Base-by-base conservation (phyloP, 768 basidiomycete genomes). In the Pleurotus pulmonarius region DNA sequence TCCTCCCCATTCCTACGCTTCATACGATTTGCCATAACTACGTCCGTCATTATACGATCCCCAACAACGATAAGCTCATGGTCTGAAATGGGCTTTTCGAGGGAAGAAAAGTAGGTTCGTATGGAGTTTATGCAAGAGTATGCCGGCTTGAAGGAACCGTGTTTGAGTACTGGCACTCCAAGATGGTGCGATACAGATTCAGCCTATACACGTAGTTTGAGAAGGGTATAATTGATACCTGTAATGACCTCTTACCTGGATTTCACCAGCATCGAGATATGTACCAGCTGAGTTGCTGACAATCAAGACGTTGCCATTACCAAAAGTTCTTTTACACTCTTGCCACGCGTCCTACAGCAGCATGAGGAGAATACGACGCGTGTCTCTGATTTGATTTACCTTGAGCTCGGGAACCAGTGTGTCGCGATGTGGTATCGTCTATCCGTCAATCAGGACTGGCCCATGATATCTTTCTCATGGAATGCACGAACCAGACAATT, bases 251-350 rank as follows among this genome's bases (percentile, higher is more conserved):
- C 80, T 62, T 60, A 92, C 95, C 71, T 94, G 90, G 45, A 98
- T 81, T 12, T 84, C 84, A 16, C 87, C 89, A 0, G 86, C 75
- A 60, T 92, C 92, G 56, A 85, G 78, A 56, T 75, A 80, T 22
- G 92, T 90, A 1, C 96, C 95, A 0, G 93, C 93, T 16, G 95
- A 94, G 67, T 99, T 99, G 69, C 91, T 93, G 34, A 98, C 95
- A 46, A 98, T 83, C 59, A 99, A 74, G 4, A 99, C 82, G 58
- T 92, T 88, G 0, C 79, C 80, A 22, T 84, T 77, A 0, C 90
- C 91, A 63, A 98, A 98, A 0, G 81, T 78, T 43, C 78, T 69
- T 44, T 83, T 73, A 51, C 93, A 89, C 61, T 85, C 79, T 25
- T 74, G 67, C 94, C 94, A 98, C 5, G 90, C 82, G 9, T 81